phyloP scores from a whole-genome alignment of 768 basidiomycete species.

The Lactarius evosmus region DNA sequence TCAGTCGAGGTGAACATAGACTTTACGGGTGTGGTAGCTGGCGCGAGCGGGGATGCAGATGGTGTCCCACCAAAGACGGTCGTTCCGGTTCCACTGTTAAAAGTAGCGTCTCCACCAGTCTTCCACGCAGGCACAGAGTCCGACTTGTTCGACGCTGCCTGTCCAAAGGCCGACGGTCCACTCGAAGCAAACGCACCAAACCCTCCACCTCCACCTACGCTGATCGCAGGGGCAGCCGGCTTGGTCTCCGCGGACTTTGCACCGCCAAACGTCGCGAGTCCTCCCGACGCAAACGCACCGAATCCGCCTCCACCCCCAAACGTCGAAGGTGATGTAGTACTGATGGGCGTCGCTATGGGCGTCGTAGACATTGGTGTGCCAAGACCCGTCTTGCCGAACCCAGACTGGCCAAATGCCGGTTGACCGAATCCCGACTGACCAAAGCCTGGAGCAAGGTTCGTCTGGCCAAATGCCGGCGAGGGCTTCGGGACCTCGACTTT shows the following conservation, averaged over 20 bases:
- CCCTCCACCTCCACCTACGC: conserved; percentile 20
- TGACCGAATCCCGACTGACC: conserved; percentile 38
- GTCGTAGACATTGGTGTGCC: conserved; percentile 30
- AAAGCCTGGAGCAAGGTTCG: conserved; percentile 29
- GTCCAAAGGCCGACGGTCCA: conserved; percentile 20
- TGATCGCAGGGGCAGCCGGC: not conserved
- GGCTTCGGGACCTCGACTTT: conserved; percentile 21
- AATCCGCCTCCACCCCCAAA: conserved; percentile 30
- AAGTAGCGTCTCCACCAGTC: conserved; percentile 17
- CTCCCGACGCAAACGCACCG: conserved; percentile 31
- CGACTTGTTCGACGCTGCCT: conserved; percentile 3
- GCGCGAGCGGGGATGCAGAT: not conserved
- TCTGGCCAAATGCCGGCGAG: conserved; percentile 28
- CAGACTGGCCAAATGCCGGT: conserved; percentile 31
- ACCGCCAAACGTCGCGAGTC: conserved; percentile 26
- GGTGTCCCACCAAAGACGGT: conserved; percentile 16
- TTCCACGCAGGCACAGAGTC: conserved; percentile 24
- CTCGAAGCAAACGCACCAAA: conserved; percentile 37
- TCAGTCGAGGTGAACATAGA: conserved; percentile 10
- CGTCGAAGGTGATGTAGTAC: conserved; percentile 20
- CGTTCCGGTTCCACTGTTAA: conserved; percentile 10
- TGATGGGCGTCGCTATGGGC: conserved; percentile 22
- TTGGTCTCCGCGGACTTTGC: conserved; percentile 19
- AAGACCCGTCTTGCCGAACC: conserved; percentile 31
- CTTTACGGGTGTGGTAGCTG: conserved; percentile 8